Evolutionary conservation across 768 basidiomycete species (phyloP).

Genomic region (Psilocybe sp.): DNA sequence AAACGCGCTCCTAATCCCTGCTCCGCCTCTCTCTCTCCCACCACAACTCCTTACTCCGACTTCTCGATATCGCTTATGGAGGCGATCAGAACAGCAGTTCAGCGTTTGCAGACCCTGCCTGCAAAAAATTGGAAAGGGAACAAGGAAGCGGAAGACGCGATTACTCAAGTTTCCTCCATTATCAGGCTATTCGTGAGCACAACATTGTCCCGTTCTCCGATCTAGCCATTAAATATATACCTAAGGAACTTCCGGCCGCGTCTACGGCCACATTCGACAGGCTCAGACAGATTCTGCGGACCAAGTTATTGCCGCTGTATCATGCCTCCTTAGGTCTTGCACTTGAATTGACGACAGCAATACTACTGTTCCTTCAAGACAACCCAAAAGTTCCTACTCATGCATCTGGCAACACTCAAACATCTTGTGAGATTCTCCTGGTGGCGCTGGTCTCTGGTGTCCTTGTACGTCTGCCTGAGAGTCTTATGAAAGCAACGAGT

Average conservation of each 20-base stretch:
- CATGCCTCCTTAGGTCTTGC: slow-evolving; percentile 31
- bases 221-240: slow-evolving; percentile 1
- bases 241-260: slow-evolving; percentile 35
- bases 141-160: slow-evolving; percentile 27
- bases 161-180: slow-evolving; percentile 39
- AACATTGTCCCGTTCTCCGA: not conserved
- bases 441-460: slow-evolving; percentile 48
- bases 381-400: slow-evolving; percentile 31
- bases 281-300: slow-evolving; percentile 38
- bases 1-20: not conserved
- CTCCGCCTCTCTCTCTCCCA: not conserved
- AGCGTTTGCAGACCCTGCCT: slow-evolving; percentile 27
- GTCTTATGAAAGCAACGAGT: not conserved
- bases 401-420: no score
- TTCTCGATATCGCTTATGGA: slow-evolving; percentile 12
- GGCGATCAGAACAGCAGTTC: slow-evolving; percentile 25
- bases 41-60: not conserved
- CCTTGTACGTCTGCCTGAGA: slow-evolving; percentile 12
- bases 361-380: slow-evolving; percentile 38
- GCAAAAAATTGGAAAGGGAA: slow-evolving; percentile 22
- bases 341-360: slow-evolving; percentile 36
- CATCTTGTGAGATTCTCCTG: slow-evolving; percentile 20
- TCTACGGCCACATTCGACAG: slow-evolving; percentile 34
- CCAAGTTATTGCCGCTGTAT: slow-evolving; percentile 44
- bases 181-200: slow-evolving; percentile 41